Conservation (phyloP, 1,139 yeast genomes). For the Entelexis paramagnoliae region DNA sequence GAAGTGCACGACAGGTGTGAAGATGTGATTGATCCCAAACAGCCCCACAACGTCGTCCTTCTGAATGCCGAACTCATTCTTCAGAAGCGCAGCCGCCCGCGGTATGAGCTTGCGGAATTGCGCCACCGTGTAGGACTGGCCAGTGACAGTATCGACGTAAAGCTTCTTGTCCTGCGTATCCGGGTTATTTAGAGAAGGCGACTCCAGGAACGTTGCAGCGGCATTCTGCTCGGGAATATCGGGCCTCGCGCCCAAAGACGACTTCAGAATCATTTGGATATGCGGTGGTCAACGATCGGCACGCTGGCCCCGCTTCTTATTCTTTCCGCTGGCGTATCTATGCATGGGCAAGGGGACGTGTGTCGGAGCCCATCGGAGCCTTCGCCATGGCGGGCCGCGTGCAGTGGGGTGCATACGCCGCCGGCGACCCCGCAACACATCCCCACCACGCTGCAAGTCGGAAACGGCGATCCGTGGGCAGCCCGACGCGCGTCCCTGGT, state of each 20-base stretch:
- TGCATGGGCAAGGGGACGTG: too few relatives aligned
- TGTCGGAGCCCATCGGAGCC: too few relatives aligned
- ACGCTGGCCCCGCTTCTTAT: too few relatives aligned
- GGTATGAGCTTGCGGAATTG: conserved; percentile 24
- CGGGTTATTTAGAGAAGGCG: conserved; percentile 4
- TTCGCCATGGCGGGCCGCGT: too few relatives aligned
- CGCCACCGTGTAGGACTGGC: conserved; percentile 23
- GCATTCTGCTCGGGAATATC: conserved; percentile 7
- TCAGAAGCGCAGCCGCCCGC: conserved; percentile 25
- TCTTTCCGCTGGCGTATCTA: too few relatives aligned
- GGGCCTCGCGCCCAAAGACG: neutral
- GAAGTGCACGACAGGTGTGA: conserved; percentile 28
- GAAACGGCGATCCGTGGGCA: too few relatives aligned
- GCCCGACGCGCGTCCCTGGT: too few relatives aligned
- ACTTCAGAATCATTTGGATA: neutral
- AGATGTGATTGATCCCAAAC: conserved; percentile 29
- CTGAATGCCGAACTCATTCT: conserved; percentile 24
- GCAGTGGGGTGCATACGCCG: too few relatives aligned
- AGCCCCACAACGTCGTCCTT: conserved; percentile 30
- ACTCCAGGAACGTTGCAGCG: conserved; percentile 4
- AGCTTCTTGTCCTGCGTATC: neutral
- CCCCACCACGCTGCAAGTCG: too few relatives aligned
- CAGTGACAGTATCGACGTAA: conserved; percentile 27
- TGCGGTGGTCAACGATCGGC: too few relatives aligned
- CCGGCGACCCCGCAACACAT: too few relatives aligned